These are phyloP conservation scores for Boletus subparvulus DNA, from an alignment of 768 basidiomycete species.

Conservation along the genomic window DNA sequence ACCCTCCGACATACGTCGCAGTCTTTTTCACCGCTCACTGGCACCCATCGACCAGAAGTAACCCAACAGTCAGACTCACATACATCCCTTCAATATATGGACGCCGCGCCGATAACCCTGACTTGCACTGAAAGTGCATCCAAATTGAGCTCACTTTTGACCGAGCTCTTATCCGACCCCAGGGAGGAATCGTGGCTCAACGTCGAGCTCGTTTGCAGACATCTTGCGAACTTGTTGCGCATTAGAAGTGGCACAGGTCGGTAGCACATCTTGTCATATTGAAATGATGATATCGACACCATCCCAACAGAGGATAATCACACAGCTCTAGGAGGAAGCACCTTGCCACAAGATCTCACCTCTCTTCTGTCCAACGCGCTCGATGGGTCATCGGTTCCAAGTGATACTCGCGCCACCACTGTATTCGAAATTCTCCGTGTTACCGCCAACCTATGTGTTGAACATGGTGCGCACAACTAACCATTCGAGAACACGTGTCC, in stretches of 20 bases:
- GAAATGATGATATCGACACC: constrained; percentile 14
- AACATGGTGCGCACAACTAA: constrained; percentile 56
- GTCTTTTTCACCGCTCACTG: background rate
- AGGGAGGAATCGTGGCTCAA: constrained; percentile 45
- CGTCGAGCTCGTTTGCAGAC: constrained; percentile 51
- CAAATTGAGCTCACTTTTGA: constrained; percentile 35
- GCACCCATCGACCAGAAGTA: background rate
- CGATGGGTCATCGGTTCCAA: constrained; percentile 46
- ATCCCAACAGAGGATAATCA: constrained; percentile 62
- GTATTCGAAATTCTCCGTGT: constrained; percentile 73
- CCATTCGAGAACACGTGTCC: background rate
- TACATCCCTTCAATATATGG: constrained; percentile 15
- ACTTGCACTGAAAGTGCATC: constrained; percentile 30
- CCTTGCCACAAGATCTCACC: constrained; percentile 64
- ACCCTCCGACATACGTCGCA: background rate
- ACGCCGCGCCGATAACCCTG: constrained; percentile 10
- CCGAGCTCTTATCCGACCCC: constrained; percentile 33
- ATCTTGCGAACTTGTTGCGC: constrained; percentile 63
- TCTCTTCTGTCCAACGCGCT: constrained; percentile 59
- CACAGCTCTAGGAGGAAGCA: constrained; percentile 61
- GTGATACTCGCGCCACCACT: constrained; percentile 45
- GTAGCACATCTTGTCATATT: constrained; percentile 9
- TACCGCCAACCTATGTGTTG: constrained; percentile 81
- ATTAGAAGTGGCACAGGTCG: constrained; percentile 52
- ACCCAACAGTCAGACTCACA: background rate